A percentile compares a stretch with the other conserved stretches of the same genome.
These are phyloP conservation scores for Xylaria sp. DNA, from an alignment of 495 filamentous ascomycete genomes.

Conservation along the genomic window DNA sequence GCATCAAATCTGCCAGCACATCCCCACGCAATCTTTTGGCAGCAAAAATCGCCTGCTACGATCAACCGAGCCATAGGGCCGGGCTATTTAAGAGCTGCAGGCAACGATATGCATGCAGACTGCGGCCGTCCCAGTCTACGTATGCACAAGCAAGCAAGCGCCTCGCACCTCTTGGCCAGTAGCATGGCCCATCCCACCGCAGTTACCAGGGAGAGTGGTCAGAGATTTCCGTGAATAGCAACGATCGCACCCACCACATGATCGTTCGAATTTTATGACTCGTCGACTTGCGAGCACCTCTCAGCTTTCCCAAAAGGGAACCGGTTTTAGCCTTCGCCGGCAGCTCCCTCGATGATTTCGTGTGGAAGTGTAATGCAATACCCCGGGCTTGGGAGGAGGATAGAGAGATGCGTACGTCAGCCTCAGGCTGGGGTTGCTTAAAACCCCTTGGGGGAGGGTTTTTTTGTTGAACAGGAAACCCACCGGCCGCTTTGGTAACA, in stretches of 20 bases:
- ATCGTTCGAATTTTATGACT: conserved; percentile 24
- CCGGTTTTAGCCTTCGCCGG: conserved; percentile 10
- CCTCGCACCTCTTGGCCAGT: conserved; percentile 23
- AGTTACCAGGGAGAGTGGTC: conserved; percentile 20
- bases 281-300: conserved; percentile 10
- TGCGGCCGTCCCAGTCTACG: conserved; percentile 24
- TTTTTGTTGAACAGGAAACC: neutral
- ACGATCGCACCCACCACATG: conserved; percentile 23
- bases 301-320: conserved; percentile 17
- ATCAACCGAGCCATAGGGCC: conserved; percentile 29
- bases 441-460: neutral
- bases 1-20: conserved; percentile 23
- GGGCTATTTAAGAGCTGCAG: conserved; percentile 26
- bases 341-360: neutral
- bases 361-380: too few relatives aligned
- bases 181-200: conserved; percentile 24
- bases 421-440: neutral
- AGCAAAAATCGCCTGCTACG: neutral
- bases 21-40: conserved; percentile 13
- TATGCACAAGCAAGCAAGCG: conserved; percentile 25
- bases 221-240: conserved; percentile 25
- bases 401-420: conserved; percentile 1
- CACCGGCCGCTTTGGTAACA: conserved; percentile 16
- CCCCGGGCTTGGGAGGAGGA: neutral
- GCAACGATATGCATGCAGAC: conserved; percentile 28